phyloP scores from a whole-genome alignment of 2,329 filamentous ascomycete species.

The Aspergillus udagawae region DNA sequence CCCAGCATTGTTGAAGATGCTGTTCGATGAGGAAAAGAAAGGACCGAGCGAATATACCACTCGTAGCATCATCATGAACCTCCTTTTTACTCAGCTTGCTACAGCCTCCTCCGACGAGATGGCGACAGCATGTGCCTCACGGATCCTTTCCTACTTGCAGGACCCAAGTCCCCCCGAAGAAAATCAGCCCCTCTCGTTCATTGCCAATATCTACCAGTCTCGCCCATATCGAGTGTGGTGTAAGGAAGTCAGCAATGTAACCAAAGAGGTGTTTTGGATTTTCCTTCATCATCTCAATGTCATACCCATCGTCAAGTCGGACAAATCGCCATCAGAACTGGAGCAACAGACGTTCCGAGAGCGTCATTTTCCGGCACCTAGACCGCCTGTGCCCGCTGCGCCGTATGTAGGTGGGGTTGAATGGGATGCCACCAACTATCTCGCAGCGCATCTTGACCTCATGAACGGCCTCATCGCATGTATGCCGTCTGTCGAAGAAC shows the following conservation, averaged over 20 bases:
- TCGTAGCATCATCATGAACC: slow-evolving; percentile 79
- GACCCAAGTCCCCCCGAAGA: slow-evolving; percentile 75
- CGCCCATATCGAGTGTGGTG: slow-evolving; percentile 92
- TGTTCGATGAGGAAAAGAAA: slow-evolving; percentile 98
- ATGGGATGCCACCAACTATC: slow-evolving; percentile 97
- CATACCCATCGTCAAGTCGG: slow-evolving; percentile 51
- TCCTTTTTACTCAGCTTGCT: slow-evolving; percentile 85
- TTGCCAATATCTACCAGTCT: slow-evolving; percentile 80
- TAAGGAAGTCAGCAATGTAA: slow-evolving; percentile 86
- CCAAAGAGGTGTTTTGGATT: slow-evolving; percentile 99
- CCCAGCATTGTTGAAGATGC: slow-evolving; percentile 77
- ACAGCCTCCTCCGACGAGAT: slow-evolving; percentile 59
- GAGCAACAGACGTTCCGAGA: slow-evolving; percentile 31
- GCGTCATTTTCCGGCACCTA: slow-evolving; percentile 77
- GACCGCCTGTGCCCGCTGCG: slow-evolving; percentile 86
- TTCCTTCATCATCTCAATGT: slow-evolving; percentile 94
- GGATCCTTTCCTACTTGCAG: slow-evolving; percentile 73
- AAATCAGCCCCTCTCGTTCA: slow-evolving; percentile 75
- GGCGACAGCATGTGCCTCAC: slow-evolving; percentile 60
- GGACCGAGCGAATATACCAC: slow-evolving; percentile 96
- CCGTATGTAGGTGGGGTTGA: slow-evolving; percentile 96
- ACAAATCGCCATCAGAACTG: slow-evolving; percentile 26
- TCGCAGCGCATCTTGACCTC: slow-evolving; percentile 87
- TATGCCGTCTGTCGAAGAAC: slow-evolving; percentile 63
- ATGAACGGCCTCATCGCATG: slow-evolving; percentile 87